Percentiles rank a stretch among this genome's conserved stretches.
Evolutionary conservation across 805 yeast species (phyloP).

Genomic region (Spathaspora passalidarum): DNA sequence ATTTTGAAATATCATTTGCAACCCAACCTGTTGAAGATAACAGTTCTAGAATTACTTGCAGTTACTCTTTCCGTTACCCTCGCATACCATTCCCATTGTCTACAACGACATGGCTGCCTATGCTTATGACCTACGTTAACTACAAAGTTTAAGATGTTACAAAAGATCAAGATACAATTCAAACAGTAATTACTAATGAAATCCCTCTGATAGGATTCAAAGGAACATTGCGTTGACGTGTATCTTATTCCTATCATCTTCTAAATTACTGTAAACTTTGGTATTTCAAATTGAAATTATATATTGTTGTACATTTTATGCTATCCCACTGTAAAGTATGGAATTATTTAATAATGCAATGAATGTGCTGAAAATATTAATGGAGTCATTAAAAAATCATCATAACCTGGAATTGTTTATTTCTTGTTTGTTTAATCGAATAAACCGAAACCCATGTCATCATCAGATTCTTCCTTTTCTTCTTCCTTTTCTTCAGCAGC

Average conservation of each 20-base stretch:
- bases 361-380: background rate
- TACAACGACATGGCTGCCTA: too few relatives aligned
- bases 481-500: constrained; percentile 67
- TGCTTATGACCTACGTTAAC: background rate
- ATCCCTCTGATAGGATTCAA: too few relatives aligned
- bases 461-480: constrained; percentile 66
- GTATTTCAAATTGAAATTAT: background rate
- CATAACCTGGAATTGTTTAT: background rate
- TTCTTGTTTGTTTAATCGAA: constrained; percentile 71
- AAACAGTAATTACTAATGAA: background rate
- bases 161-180: background rate
- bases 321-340: background rate
- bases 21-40: too few relatives aligned
- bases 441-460: constrained; percentile 93
- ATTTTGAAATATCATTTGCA: too few relatives aligned
- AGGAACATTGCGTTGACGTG: too few relatives aligned
- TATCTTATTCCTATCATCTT: too few relatives aligned
- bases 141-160: background rate
- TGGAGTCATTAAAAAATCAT: background rate
- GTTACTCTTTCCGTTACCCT: too few relatives aligned
- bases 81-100: too few relatives aligned
- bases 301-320: background rate
- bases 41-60: too few relatives aligned
- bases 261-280: background rate
- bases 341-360: background rate